These are phyloP conservation scores for Papiliotrema fonsecae DNA, from an alignment of 1,284 basidiomycete species.

Conservation along the genomic window DNA sequence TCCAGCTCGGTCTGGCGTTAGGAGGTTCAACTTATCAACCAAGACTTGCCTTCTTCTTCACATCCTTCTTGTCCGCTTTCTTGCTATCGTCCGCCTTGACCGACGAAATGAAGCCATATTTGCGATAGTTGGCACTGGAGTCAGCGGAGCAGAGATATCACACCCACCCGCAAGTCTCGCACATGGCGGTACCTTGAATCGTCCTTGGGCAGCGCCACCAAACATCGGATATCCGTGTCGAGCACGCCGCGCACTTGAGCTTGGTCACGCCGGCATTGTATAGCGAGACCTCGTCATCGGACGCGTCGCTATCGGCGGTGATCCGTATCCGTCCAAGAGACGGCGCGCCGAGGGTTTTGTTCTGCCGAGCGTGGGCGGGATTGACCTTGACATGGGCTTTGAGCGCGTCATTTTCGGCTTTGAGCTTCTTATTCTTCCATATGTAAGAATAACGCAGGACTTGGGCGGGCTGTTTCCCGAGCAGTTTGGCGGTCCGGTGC, in stretches of 20 bases:
- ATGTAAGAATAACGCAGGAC: slow-evolving; percentile 47
- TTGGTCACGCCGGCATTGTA: slow-evolving; percentile 22
- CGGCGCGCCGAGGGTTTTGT: slow-evolving; percentile 42
- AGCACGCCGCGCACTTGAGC: slow-evolving; percentile 64
- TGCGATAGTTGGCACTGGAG: slow-evolving; percentile 58
- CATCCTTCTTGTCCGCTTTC: slow-evolving; percentile 22
- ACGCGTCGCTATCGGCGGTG: slow-evolving; percentile 44
- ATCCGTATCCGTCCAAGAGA: slow-evolving; percentile 35
- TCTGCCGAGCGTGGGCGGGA: slow-evolving; percentile 34
- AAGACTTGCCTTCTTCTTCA: slow-evolving; percentile 58
- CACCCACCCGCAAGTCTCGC: slow-evolving; percentile 66
- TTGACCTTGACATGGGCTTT: slow-evolving; percentile 37
- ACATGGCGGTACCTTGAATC: slow-evolving; percentile 62
- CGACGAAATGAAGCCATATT: slow-evolving; percentile 66
- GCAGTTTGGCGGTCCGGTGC: slow-evolving; percentile 33
- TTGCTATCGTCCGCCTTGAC: slow-evolving; percentile 41
- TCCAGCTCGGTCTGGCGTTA: slow-evolving; percentile 11
- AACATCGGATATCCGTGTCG: slow-evolving; percentile 63
- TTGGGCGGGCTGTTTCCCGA: slow-evolving; percentile 39
- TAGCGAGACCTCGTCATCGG: slow-evolving; percentile 52
- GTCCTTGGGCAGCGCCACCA: slow-evolving; percentile 87
- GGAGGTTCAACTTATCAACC: not conserved
- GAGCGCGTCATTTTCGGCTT: slow-evolving; percentile 42
- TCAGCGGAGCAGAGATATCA: slow-evolving; percentile 13
- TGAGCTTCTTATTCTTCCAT: slow-evolving; percentile 45